phyloP scores from a whole-genome alignment of 345 rosid genomes.

The Lenwebbia sp. region DNA sequence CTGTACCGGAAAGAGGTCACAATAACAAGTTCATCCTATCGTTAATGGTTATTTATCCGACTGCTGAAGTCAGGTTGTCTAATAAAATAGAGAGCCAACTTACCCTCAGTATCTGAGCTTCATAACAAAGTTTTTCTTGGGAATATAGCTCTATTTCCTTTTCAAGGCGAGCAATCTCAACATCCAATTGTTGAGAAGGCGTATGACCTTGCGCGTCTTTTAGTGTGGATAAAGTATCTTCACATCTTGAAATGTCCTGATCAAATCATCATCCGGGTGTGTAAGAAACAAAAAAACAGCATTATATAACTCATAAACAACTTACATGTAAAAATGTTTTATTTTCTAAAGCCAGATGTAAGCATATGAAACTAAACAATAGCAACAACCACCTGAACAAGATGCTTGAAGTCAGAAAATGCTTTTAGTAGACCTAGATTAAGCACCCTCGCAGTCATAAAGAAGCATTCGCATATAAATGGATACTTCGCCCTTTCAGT shows the following conservation, averaged over 20 bases:
- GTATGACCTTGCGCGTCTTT: slow-evolving; percentile 67
- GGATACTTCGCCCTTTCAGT: slow-evolving; percentile 34
- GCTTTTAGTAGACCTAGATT: slow-evolving; percentile 93
- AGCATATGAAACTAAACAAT: not conserved
- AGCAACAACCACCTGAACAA: slow-evolving; percentile 58
- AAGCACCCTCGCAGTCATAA: slow-evolving; percentile 96
- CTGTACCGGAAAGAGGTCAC: not conserved
- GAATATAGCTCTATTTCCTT: slow-evolving; percentile 65
- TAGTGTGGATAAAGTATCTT: slow-evolving; percentile 58
- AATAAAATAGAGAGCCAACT: slow-evolving; percentile 5
- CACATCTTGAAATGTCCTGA: slow-evolving; percentile 83
- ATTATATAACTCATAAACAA: not conserved
- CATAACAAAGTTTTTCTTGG: slow-evolving; percentile 91
- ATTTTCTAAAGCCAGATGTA: not conserved
- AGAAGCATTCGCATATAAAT: slow-evolving; percentile 95
- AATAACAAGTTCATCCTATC: not conserved
- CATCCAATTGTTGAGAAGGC: slow-evolving; percentile 52
- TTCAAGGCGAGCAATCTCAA: slow-evolving; percentile 67
- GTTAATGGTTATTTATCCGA: not conserved
- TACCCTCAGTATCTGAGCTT: slow-evolving; percentile 95
- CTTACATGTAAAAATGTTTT: not conserved
- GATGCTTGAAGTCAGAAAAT: slow-evolving; percentile 95
- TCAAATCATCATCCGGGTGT: not conserved
- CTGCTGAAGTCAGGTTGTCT: not conserved
- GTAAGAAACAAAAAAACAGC: not conserved